phyloP scores from a whole-genome alignment of 139 green algal species.

The Picochlorum sp. region DNA sequence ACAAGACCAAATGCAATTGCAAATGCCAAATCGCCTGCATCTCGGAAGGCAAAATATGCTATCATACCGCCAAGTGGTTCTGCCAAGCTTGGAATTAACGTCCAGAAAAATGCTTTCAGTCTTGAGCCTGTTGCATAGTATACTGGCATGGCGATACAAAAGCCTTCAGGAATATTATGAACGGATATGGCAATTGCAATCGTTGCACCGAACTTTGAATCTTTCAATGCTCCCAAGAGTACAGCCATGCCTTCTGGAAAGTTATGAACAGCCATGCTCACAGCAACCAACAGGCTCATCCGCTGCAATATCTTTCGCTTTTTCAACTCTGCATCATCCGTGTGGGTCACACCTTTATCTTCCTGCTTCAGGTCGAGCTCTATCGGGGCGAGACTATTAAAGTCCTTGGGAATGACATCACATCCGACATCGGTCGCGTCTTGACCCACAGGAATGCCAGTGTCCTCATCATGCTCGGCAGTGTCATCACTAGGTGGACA shows the following conservation, averaged over 20 bases:
- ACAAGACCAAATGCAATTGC: constrained; percentile 61
- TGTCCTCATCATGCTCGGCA: neutral
- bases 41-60: constrained; percentile 18
- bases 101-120: constrained; percentile 65
- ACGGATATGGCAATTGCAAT: constrained; percentile 65
- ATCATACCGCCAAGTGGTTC: constrained; percentile 71
- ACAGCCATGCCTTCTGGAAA: constrained; percentile 63
- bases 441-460: neutral
- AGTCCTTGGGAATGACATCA: neutral
- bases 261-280: constrained; percentile 56
- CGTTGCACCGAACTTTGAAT: constrained; percentile 33
- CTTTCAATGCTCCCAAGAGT: constrained; percentile 44
- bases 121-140: constrained; percentile 76
- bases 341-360: neutral
- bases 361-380: constrained; percentile 16
- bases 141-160: constrained; percentile 80
- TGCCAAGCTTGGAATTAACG: constrained; percentile 49
- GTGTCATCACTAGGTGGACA: neutral
- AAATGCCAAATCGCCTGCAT: constrained; percentile 15
- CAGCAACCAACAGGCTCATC: constrained; percentile 35
- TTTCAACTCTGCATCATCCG: neutral
- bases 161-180: constrained; percentile 73
- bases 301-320: constrained; percentile 15
- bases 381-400: neutral
- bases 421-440: neutral